These are phyloP conservation scores for Filobasidium wieringae DNA, from an alignment of 768 basidiomycete species.

Conservation along the genomic window DNA sequence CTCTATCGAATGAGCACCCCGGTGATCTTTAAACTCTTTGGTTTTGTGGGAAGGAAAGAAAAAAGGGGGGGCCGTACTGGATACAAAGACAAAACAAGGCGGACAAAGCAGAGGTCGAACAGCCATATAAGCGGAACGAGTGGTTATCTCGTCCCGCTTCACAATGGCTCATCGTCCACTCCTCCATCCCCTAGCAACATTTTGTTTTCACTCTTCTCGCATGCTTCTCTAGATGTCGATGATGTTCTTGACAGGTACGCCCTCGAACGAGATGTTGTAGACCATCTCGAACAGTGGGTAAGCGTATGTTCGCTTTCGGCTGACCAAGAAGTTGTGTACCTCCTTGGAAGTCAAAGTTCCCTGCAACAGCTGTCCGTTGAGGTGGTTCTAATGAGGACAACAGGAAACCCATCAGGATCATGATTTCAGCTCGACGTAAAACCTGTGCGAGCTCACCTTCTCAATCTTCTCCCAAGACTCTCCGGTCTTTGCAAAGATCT, in stretches of 20 bases:
- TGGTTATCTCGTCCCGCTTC: no score
- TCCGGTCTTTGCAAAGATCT: slow-evolving; percentile 41
- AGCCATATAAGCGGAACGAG: no score
- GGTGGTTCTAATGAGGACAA: slow-evolving; percentile 25
- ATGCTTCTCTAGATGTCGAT: neutral
- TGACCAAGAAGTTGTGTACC: slow-evolving; percentile 41
- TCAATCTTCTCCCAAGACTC: slow-evolving; percentile 43
- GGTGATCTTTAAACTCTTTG: no score
- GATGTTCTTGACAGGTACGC: slow-evolving; percentile 11
- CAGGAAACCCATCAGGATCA: no score
- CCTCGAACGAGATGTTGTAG: slow-evolving; percentile 36
- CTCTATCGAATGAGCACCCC: no score
- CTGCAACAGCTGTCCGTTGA: slow-evolving; percentile 45
- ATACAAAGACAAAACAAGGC: neutral
- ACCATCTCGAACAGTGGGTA: slow-evolving; percentile 39
- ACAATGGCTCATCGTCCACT: no score
- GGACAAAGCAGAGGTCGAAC: no score
- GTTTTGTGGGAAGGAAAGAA: no score
- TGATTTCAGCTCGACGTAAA: no score
- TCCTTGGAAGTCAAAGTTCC: slow-evolving; percentile 41
- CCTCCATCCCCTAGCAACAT: no score
- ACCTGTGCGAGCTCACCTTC: slow-evolving; percentile 15
- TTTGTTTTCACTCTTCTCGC: neutral
- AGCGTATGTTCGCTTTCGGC: slow-evolving; percentile 33
- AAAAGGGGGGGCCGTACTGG: neutral